Percentiles rank a stretch among this genome's conserved stretches.
Conservation (phyloP, 176 grass and related monocot genomes). For the Eremochloa ophiuroides region DNA sequence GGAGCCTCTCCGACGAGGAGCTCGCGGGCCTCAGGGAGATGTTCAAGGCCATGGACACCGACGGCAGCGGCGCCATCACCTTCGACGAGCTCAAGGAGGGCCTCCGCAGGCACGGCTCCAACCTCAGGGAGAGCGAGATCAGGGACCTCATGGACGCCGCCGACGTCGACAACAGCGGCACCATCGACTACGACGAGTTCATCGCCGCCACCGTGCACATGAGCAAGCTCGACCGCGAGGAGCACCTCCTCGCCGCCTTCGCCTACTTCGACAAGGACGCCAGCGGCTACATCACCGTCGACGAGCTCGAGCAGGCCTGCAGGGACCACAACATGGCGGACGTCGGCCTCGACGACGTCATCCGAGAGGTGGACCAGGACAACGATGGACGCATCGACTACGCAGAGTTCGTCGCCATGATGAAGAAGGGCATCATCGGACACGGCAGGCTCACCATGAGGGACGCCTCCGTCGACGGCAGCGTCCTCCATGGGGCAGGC, state of each 20-base stretch:
- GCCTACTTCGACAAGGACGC: slow-evolving; percentile 84
- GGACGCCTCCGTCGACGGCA: slow-evolving; percentile 34
- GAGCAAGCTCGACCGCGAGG: slow-evolving; percentile 75
- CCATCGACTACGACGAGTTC: slow-evolving; percentile 78
- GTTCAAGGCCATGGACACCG: slow-evolving; percentile 67
- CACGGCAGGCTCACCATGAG: slow-evolving; percentile 49
- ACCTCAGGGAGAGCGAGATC: slow-evolving; percentile 53
- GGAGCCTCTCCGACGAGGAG: slow-evolving; percentile 57
- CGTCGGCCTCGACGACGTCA: slow-evolving; percentile 61
- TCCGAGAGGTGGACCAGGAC: slow-evolving; percentile 73
- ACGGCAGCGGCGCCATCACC: slow-evolving; percentile 65
- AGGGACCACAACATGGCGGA: slow-evolving; percentile 70
- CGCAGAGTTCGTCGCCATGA: slow-evolving; percentile 73
- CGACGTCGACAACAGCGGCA: slow-evolving; percentile 58
- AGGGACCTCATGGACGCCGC: slow-evolving; percentile 61
- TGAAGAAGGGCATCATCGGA: slow-evolving; percentile 68
- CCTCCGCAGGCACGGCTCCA: slow-evolving; percentile 39
- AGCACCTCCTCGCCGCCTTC: slow-evolving; percentile 60
- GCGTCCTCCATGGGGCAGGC: slow-evolving; percentile 34
- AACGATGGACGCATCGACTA: slow-evolving; percentile 72
- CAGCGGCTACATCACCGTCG: slow-evolving; percentile 78
- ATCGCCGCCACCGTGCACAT: slow-evolving; percentile 68
- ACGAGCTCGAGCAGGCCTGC: slow-evolving; percentile 80
- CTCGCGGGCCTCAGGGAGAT: slow-evolving; percentile 67
- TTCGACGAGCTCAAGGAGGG: slow-evolving; percentile 72